phyloP scores from a whole-genome alignment of 805 yeast genomes.

The Teunomyces funiuensis region DNA sequence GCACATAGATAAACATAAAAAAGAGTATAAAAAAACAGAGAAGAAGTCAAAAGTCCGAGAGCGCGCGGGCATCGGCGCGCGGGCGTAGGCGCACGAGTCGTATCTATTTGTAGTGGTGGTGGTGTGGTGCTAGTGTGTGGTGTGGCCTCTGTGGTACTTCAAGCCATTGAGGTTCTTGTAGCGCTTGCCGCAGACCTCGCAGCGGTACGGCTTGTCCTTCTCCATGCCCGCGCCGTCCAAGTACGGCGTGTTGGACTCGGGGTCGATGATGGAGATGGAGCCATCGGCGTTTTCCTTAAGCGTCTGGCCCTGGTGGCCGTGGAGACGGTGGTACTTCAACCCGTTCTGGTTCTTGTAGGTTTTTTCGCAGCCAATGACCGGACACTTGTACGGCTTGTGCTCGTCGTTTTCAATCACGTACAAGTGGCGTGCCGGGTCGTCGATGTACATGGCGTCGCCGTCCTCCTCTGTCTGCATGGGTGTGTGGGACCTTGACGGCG shows the following conservation, averaged over 20 bases:
- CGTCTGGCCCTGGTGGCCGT: slow-evolving; percentile 96
- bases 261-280: slow-evolving; percentile 87
- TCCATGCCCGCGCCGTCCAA: slow-evolving; percentile 94
- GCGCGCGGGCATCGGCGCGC: not conserved
- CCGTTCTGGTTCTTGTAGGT: slow-evolving; percentile 98
- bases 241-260: slow-evolving; percentile 82
- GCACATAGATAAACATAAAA: slow-evolving; percentile 5
- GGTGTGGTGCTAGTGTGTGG: slow-evolving; percentile 66
- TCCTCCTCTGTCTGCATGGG: slow-evolving; percentile 42
- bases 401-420: slow-evolving; percentile 92
- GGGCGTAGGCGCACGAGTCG: not conserved
- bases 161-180: slow-evolving; percentile 95
- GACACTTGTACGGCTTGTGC: slow-evolving; percentile 94
- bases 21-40: slow-evolving; percentile 4
- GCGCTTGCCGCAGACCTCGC: slow-evolving; percentile 97
- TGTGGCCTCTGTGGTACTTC: slow-evolving; percentile 95
- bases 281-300: slow-evolving; percentile 91
- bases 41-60: not conserved
- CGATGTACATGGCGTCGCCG: slow-evolving; percentile 77
- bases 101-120: not conserved
- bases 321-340: slow-evolving; percentile 88
- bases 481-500: slow-evolving; percentile 10
- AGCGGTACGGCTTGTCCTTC: slow-evolving; percentile 96
- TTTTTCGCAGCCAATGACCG: slow-evolving; percentile 97
- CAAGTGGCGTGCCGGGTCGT: slow-evolving; percentile 93